Percentiles rank a stretch among this genome's conserved stretches.
phyloP scores from a whole-genome alignment of 306 rosid species.

The Castanospermum australe region DNA sequence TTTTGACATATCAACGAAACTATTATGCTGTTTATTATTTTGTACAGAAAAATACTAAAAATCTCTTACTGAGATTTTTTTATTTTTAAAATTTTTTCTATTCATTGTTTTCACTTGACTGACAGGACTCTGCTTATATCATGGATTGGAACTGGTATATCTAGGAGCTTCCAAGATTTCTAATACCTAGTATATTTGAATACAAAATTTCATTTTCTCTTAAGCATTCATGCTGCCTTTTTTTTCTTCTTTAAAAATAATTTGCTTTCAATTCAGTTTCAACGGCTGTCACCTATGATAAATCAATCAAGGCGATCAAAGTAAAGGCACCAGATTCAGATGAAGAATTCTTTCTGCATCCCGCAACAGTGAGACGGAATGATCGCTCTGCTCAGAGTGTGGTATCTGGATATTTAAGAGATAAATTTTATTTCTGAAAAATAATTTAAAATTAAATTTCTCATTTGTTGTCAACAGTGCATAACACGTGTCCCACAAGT shows the following conservation, averaged over 20 bases:
- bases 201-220: background rate
- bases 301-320: slow-evolving; percentile 55
- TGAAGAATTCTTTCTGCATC: slow-evolving; percentile 71
- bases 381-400: slow-evolving; percentile 81
- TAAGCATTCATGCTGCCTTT: background rate
- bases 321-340: slow-evolving; percentile 75
- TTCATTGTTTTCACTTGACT: no score
- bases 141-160: background rate
- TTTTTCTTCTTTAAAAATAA: background rate
- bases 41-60: no score
- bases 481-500: background rate
- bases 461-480: background rate
- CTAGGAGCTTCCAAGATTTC: background rate
- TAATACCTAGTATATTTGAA: background rate
- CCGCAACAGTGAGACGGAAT: slow-evolving; percentile 73
- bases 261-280: slow-evolving; percentile 43
- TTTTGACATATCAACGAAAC: no score
- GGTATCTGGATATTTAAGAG: slow-evolving; percentile 38
- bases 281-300: slow-evolving; percentile 70
- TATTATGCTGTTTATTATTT: no score
- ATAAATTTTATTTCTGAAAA: background rate
- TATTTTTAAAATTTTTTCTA: no score
- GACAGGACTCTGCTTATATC: no score
- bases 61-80: no score
- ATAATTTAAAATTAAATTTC: background rate